Evolutionary conservation across 495 filamentous ascomycete genomes (phyloP).

Genomic region (Penicillium samsonianum): DNA sequence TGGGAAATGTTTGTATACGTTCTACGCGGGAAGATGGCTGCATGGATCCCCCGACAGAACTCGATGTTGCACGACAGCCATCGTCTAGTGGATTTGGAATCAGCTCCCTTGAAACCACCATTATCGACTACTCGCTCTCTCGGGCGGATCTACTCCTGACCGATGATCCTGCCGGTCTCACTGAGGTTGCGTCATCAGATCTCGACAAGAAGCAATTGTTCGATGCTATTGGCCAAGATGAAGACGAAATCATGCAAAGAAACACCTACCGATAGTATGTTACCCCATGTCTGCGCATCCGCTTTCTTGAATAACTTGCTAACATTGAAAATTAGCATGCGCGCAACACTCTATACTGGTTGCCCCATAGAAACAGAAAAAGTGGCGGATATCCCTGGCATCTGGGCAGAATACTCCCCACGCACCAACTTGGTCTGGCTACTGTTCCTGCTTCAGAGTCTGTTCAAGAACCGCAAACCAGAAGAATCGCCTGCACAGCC

Average conservation of each 20-base stretch:
- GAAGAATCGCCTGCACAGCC: conserved; percentile 20
- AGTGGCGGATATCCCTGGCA: conserved; percentile 34
- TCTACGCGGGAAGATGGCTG: conserved; percentile 40
- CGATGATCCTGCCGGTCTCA: conserved; percentile 25
- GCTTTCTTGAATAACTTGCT: conserved; percentile 15
- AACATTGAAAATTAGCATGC: conserved; percentile 36
- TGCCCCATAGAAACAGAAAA: conserved; percentile 35
- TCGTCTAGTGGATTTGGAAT: conserved; percentile 59
- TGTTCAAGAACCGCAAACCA: conserved; percentile 43
- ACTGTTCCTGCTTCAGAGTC: conserved; percentile 49
- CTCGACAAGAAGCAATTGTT: conserved; percentile 51
- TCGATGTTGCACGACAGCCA: conserved; percentile 31
- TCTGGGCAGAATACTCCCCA: conserved; percentile 50
- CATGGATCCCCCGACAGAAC: conserved; percentile 37
- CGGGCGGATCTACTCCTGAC: conserved; percentile 50
- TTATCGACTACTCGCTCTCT: conserved; percentile 90
- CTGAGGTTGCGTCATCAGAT: conserved; percentile 47
- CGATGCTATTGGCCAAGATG: conserved; percentile 45
- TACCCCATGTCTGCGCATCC: conserved; percentile 2
- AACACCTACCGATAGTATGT: conserved; percentile 48
- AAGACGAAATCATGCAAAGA: conserved; percentile 44
- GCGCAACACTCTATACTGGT: conserved; percentile 41
- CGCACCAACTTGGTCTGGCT: conserved; percentile 54
- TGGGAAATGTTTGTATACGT: conserved; percentile 81
- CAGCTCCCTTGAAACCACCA: conserved; percentile 72